Evolutionary conservation across 768 basidiomycete genomes (phyloP), one percentile per base, ranked within the genome.

Genomic region (Lyophyllum semitale): DNA sequence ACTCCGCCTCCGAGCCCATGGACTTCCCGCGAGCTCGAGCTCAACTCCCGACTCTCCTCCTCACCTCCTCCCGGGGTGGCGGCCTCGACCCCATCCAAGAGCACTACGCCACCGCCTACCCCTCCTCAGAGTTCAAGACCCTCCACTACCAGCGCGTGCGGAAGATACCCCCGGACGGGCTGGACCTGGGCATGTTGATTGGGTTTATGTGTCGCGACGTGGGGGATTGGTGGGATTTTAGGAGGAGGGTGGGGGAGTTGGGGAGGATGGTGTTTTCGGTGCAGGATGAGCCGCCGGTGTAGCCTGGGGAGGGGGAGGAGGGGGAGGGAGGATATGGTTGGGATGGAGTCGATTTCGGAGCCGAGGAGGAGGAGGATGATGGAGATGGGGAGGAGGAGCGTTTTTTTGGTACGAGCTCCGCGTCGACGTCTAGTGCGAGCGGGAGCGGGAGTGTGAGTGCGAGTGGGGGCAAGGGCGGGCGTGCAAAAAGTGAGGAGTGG

Each of bases 161-260:
- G 67, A 98, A 96, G 83, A 96, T 98, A 91, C 89, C 89, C 0
- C 71, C 98, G 33, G 83, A 85, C 38, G 90, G 88, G 26, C 74
- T 99, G 51, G 97, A 98, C 69, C 97, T 96, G 23, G 96, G 94
- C 63, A 98, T 99, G 97, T 75, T 99, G 8, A 81, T 98, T 56
- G 96, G 95, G 12, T 98, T 99, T 68, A 66, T 98, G 60, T 88
- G 89, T 67, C 83, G 82, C 62, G 85, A 91, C 65, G 89, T 92
- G 71, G 75, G 66, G n/a, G 96, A 98, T 51, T 98, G 93, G 91
- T 69, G 78, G 13, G 93, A 98, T 71, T 83, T 98, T 53, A 79
- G 84, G 59, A 74, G 70, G 55, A 77, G 93, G 47, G 85, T 93
- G 32, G 77, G 74, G 1, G 87, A 91, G 13, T 77, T 83, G 45